These are phyloP conservation scores for Cylindrodendrum hubeiense DNA, from an alignment of 2,329 filamentous ascomycete genomes.

Conservation along the genomic window DNA sequence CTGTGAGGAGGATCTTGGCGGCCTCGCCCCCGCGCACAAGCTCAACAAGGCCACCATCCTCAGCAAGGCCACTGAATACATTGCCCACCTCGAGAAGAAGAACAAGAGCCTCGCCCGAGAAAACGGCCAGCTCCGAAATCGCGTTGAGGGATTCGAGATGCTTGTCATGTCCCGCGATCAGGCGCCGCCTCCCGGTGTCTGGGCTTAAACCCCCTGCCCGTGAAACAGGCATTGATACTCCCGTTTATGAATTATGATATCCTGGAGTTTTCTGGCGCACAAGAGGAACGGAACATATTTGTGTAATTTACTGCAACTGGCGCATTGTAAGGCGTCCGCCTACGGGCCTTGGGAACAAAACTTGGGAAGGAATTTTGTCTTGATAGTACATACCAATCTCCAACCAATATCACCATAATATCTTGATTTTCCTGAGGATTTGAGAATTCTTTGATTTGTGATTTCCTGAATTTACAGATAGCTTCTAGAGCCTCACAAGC, in stretches of 20 bases:
- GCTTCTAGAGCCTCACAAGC: not conserved
- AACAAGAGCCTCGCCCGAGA: constrained; percentile 49
- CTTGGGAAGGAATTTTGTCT: constrained; percentile 28
- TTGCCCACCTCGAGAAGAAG: constrained; percentile 51
- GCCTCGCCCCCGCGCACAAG: constrained; percentile 86
- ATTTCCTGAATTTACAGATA: not conserved
- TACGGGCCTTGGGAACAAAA: constrained; percentile 30
- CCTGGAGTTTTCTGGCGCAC: constrained; percentile 40
- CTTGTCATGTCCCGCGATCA: constrained; percentile 45
- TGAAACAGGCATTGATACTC: constrained; percentile 29
- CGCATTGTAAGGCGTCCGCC: constrained; percentile 34
- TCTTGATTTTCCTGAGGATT: constrained; percentile 1
- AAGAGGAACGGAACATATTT: constrained; percentile 24
- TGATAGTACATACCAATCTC: constrained; percentile 40
- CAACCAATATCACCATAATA: constrained; percentile 44
- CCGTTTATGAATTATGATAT: constrained; percentile 45
- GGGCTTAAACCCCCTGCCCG: constrained; percentile 36
- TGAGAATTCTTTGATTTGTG: not conserved
- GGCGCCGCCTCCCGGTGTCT: constrained; percentile 40
- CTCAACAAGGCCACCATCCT: constrained; percentile 89
- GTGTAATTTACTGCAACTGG: constrained; percentile 29
- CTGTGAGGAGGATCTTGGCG: constrained; percentile 78
- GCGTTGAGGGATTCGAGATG: constrained; percentile 47
- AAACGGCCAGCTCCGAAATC: constrained; percentile 48
- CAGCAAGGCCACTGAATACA: constrained; percentile 55